Percentiles rank a stretch among this genome's conserved stretches.
Conservation (phyloP, 495 filamentous ascomycete genomes). For the Lichenothelia convexa region DNA sequence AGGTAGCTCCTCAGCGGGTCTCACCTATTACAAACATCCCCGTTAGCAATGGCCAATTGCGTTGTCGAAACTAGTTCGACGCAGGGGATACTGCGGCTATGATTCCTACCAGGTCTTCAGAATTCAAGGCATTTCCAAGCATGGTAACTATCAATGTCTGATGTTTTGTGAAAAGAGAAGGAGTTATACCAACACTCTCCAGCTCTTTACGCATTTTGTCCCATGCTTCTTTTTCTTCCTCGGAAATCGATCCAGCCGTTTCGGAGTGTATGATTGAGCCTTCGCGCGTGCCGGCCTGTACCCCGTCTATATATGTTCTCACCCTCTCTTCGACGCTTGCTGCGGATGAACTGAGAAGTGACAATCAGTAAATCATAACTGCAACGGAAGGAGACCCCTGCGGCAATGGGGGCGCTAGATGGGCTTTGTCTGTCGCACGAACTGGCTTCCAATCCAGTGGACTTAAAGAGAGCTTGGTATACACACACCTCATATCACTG, state of each 20-base stretch:
- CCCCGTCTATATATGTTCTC: slow-evolving; percentile 21
- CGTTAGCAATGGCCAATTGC: background rate
- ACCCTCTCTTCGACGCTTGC: slow-evolving; percentile 18
- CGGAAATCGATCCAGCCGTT: slow-evolving; percentile 17
- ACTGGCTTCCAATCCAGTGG: too few species aligned
- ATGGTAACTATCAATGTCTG: background rate
- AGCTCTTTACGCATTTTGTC: slow-evolving; percentile 20
- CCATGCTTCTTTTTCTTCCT: slow-evolving; percentile 17
- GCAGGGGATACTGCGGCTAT: background rate
- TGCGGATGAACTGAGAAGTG: slow-evolving; percentile 13
- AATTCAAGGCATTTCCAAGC: slow-evolving; percentile 1
- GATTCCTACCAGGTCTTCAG: background rate
- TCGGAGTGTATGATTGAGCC: slow-evolving; percentile 16
- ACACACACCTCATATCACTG: too few species aligned
- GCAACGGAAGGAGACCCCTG: too few species aligned
- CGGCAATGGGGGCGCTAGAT: too few species aligned
- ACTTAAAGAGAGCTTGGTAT: too few species aligned
- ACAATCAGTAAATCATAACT: slow-evolving; percentile 1
- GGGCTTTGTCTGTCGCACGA: too few species aligned
- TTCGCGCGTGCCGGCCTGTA: slow-evolving; percentile 20
- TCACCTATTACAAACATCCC: background rate
- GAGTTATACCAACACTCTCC: slow-evolving; percentile 21
- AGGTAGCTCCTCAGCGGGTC: background rate
- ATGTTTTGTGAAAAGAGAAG: slow-evolving; percentile 9
- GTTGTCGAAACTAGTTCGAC: background rate